Evolutionary conservation across 2,329 filamentous ascomycete genomes (phyloP).

Genomic region (Ophiostoma himal-ulmi): DNA sequence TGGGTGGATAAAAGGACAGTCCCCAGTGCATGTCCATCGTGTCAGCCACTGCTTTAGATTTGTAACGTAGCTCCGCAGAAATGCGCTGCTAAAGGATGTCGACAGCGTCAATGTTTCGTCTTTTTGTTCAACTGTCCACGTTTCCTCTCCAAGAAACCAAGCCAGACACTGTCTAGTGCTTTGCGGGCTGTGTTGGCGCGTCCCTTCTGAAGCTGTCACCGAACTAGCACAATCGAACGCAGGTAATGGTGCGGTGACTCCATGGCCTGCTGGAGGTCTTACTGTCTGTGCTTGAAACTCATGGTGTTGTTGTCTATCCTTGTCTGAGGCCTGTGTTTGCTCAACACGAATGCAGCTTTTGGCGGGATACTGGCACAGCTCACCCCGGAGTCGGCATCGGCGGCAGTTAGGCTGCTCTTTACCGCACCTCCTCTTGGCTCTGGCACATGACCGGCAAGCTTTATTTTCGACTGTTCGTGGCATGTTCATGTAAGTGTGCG

Average conservation of each 20-base stretch:
- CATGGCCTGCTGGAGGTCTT: neutral
- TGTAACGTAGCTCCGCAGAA: neutral
- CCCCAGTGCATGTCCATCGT: neutral
- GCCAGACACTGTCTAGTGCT: neutral
- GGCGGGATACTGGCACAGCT: neutral
- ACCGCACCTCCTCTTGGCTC: neutral
- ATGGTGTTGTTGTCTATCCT: too few relatives aligned
- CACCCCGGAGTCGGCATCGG: neutral
- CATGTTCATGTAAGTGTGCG: neutral
- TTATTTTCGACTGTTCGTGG: neutral
- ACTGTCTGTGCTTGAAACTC: neutral
- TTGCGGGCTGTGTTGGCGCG: neutral
- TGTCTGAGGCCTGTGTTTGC: too few relatives aligned
- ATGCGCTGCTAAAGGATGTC: neutral
- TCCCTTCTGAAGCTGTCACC: neutral
- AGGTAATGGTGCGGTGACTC: neutral
- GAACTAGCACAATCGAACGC: neutral
- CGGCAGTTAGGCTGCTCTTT: neutral
- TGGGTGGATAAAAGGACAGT: neutral
- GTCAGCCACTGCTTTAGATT: neutral
- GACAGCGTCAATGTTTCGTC: neutral
- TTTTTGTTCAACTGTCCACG: neutral
- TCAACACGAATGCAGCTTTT: neutral
- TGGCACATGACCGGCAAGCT: neutral
- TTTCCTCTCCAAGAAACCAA: neutral